Evolutionary conservation across 495 filamentous ascomycete species (phyloP).

Genomic region (Extremus antarcticus): DNA sequence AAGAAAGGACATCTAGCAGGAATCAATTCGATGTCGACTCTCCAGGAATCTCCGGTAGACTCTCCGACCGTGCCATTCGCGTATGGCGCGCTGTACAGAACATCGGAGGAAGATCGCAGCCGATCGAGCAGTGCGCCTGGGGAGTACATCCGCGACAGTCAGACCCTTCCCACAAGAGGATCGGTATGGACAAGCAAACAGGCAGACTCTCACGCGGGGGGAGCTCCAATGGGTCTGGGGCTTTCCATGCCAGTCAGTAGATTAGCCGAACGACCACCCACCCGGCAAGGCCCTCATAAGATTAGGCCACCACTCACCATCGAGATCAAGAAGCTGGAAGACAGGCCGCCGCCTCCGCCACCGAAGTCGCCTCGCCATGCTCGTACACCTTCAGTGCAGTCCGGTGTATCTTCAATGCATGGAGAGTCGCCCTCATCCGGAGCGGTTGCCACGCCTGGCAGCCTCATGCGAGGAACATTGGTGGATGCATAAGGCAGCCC

Average conservation of each 20-base stretch:
- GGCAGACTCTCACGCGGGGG: not conserved
- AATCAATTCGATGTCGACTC: conserved; percentile 9
- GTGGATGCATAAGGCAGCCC: not conserved
- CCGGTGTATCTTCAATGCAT: not conserved
- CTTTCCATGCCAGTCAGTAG: not conserved
- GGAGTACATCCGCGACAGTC: conserved; percentile 1
- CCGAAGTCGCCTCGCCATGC: conserved; percentile 13
- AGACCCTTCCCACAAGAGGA: not conserved
- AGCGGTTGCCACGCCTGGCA: not conserved
- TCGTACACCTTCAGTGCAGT: not conserved
- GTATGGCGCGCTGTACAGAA: not conserved
- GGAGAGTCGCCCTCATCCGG: not conserved
- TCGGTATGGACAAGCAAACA: not conserved
- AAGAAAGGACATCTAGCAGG: not conserved
- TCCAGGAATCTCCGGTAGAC: conserved; percentile 10
- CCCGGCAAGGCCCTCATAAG: not conserved
- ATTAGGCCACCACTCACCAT: not conserved
- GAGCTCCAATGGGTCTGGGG: not conserved
- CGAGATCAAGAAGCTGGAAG: conserved; percentile 2
- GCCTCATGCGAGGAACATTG: not conserved
- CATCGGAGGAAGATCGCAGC: conserved; percentile 4
- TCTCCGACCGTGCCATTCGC: conserved; percentile 3
- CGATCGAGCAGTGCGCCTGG: conserved; percentile 10
- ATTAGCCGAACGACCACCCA: not conserved
- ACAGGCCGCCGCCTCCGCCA: conserved; percentile 14